These are phyloP conservation scores for Sphaceloma murrayae DNA, from an alignment of 2,329 filamentous ascomycete species.

Conservation along the genomic window DNA sequence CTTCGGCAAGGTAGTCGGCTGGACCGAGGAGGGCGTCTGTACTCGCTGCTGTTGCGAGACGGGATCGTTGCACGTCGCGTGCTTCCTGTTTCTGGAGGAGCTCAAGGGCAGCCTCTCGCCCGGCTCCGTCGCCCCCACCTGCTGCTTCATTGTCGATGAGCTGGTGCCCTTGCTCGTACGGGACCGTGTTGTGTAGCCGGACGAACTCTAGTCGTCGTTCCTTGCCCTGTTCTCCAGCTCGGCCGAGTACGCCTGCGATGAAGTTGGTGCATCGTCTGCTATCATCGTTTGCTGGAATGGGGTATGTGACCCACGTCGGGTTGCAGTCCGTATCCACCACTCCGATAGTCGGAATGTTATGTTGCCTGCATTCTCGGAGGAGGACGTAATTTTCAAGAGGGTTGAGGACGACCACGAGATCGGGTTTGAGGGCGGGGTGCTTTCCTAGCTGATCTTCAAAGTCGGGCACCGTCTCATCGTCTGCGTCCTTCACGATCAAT, in stretches of 20 bases:
- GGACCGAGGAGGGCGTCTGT: conserved; percentile 8
- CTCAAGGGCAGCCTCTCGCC: not conserved
- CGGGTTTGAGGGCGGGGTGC: conserved; percentile 63
- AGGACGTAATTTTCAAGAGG: conserved; percentile 84
- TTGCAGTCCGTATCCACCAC: conserved; percentile 90
- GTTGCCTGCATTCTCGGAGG: conserved; percentile 80
- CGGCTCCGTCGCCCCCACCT: conserved; percentile 13
- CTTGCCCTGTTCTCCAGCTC: conserved; percentile 72
- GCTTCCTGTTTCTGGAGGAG: conserved; percentile 8
- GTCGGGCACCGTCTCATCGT: conserved; percentile 54
- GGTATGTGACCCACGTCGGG: conserved; percentile 89
- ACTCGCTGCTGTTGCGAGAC: not conserved
- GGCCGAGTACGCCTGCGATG: conserved; percentile 75
- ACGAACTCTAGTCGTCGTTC: conserved; percentile 56
- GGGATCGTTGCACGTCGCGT: not conserved
- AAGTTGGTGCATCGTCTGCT: conserved; percentile 73
- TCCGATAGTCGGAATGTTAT: conserved; percentile 87
- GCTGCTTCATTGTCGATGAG: conserved; percentile 9
- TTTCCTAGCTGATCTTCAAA: conserved; percentile 58
- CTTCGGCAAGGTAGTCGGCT: conserved; percentile 4
- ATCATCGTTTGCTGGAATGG: conserved; percentile 94
- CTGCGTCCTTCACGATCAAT: conserved; percentile 66
- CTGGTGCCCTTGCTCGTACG: conserved; percentile 40
- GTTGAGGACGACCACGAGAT: conserved; percentile 87
- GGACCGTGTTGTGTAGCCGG: conserved; percentile 46